Evolutionary conservation across 331 rosid species (phyloP), one percentile per base, ranked within the genome.

Genomic region (Quercus phellos): DNA sequence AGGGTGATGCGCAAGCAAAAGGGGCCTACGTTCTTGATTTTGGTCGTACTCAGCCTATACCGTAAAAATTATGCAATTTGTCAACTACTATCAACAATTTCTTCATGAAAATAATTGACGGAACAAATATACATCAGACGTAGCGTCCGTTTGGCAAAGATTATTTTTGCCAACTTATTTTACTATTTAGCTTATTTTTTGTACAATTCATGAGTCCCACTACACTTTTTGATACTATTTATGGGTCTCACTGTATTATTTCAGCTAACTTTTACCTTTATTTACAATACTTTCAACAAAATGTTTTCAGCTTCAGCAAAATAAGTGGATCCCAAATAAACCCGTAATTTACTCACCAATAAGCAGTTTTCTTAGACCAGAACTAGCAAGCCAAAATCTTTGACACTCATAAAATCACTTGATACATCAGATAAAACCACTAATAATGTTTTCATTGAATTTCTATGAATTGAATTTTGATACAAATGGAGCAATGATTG

Each of bases 171-270:
- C 9, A 34, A 6, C 42, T 34, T 34, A 34, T 34, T 34, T 34
- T 34, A 34, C 9, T 6, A 34, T 34, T 34, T 2, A 34, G 0
- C 9, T 34, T 34, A 34, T 34, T 34, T 34, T 34, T 34, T 0
- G 8, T 34, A 34, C 42, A 34, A 34, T 34, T 6, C 9, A 6
- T 5, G 0, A 0, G 38, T 34, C 38, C 1, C 2, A 0, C 0
- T 34, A 8, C 38, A 34, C 38, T 34, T 34, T 34, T 34, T 34
- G 8, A 0, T 34, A 34, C 8, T 34, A 34, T 34, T 34, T 0
- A 34, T 0, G 0, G 0, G 9, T 34, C 9, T 0, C 8, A 34
- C 0, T 34, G 9, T 34, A 34, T 8, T 34, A 34, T 34, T 34
- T 34, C 42, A 34, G 1, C 0, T 34, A 34, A 34, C 7, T 34